Conservation (phyloP, 2,329 filamentous ascomycete genomes). For the Pseudomassariella vexata region DNA sequence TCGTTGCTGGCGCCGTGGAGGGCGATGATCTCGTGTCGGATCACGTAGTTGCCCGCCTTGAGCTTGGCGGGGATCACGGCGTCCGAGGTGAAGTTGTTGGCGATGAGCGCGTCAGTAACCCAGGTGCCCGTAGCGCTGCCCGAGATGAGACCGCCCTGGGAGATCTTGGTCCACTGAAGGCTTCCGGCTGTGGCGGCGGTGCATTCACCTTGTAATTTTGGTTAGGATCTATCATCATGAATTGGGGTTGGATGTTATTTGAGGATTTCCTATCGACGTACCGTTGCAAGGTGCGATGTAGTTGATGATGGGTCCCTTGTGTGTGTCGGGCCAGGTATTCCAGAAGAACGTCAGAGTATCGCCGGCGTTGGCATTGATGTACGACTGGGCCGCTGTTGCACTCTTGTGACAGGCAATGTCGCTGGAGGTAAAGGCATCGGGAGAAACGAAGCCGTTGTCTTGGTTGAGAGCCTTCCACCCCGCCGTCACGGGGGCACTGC, state of each 20-base stretch:
- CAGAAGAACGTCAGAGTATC: slow-evolving; percentile 24
- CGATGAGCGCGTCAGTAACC: slow-evolving; percentile 34
- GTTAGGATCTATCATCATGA: slow-evolving; percentile 3
- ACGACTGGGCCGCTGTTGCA: slow-evolving; percentile 26
- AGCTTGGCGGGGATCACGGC: slow-evolving; percentile 35
- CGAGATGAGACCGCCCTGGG: slow-evolving; percentile 16
- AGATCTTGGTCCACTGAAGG: slow-evolving; percentile 24
- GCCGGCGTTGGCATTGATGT: slow-evolving; percentile 18
- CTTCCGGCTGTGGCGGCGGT: slow-evolving; percentile 17
- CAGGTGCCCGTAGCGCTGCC: slow-evolving; percentile 25
- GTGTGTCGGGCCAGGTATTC: slow-evolving; percentile 27
- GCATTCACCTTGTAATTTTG: slow-evolving; percentile 21
- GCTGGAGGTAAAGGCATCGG: slow-evolving; percentile 23
- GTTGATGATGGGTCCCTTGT: slow-evolving; percentile 28
- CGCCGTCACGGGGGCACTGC: slow-evolving; percentile 12
- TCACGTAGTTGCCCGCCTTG: slow-evolving; percentile 40
- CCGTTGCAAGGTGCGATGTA: slow-evolving; percentile 26
- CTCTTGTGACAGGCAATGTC: slow-evolving; percentile 41
- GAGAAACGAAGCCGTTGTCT: slow-evolving; percentile 43
- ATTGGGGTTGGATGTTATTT: slow-evolving; percentile 19
- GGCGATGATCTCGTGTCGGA: slow-evolving; percentile 44
- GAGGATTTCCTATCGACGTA: slow-evolving; percentile 5
- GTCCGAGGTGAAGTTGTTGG: slow-evolving; percentile 39
- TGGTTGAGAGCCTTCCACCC: slow-evolving; percentile 37
- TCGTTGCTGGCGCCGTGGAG: slow-evolving; percentile 34